These are phyloP conservation scores for Asterophora parasitica DNA, from an alignment of 768 basidiomycete species.

Conservation along the genomic window DNA sequence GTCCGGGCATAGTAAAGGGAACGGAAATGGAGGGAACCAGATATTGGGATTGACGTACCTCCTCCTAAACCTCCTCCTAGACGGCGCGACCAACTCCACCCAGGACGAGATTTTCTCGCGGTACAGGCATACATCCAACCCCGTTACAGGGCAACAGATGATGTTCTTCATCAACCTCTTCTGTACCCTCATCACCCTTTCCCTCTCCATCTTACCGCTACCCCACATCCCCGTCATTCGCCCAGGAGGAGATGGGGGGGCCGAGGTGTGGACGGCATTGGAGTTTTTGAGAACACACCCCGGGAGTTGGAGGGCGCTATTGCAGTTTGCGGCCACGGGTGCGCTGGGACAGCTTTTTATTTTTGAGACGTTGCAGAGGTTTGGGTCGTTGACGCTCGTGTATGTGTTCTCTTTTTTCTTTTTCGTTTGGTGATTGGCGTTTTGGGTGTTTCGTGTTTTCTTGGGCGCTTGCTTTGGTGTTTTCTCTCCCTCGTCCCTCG, in stretches of 20 bases:
- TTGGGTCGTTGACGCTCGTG: conserved; percentile 87
- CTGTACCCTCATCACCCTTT: conserved; percentile 66
- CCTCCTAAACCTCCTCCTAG: conserved; percentile 82
- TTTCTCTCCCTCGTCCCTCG: too few relatives aligned
- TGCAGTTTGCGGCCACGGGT: conserved; percentile 84
- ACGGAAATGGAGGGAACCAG: conserved; percentile 48
- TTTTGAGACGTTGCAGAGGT: conserved; percentile 91
- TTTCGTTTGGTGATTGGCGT: too few relatives aligned
- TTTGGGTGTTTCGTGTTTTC: too few relatives aligned
- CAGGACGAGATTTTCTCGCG: conserved; percentile 93
- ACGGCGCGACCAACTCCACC: conserved; percentile 92
- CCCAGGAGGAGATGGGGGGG: conserved; percentile 52
- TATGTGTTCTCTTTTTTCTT: too few relatives aligned
- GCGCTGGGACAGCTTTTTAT: conserved; percentile 97
- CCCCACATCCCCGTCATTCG: conserved; percentile 82
- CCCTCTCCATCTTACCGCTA: conserved; percentile 69
- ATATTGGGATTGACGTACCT: conserved; percentile 68
- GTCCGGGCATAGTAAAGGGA: conserved; percentile 31
- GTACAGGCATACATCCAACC: too few relatives aligned
- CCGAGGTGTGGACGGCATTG: conserved; percentile 66
- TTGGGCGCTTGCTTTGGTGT: too few relatives aligned
- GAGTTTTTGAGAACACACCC: conserved; percentile 78
- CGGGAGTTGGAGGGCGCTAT: conserved; percentile 62
- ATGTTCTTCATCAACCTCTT: conserved; percentile 97
- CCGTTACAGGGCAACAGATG: conserved; percentile 90